Evolutionary conservation across 2,329 filamentous ascomycete genomes (phyloP).

Genomic region (Fusarium sp.): DNA sequence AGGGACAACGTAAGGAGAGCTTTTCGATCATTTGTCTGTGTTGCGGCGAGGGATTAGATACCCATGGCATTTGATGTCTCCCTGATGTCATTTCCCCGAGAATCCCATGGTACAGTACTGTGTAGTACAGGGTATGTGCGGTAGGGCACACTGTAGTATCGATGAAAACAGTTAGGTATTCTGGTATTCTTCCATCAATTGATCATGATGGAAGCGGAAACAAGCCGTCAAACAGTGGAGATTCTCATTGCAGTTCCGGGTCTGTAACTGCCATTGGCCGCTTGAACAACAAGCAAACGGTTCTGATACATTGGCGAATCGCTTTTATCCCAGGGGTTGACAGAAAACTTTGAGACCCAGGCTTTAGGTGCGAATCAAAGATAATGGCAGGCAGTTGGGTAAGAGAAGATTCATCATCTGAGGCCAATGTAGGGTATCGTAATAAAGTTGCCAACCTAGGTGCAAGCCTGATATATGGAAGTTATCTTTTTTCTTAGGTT

Average conservation of each 20-base stretch:
- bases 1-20: not conserved
- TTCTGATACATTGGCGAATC: not conserved
- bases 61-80: not conserved
- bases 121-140: slow-evolving; percentile 15
- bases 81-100: slow-evolving; percentile 27
- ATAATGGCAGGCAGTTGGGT: too few relatives aligned
- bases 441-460: not conserved
- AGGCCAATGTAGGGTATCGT: not conserved
- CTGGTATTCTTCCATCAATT: not conserved
- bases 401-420: not conserved
- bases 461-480: not conserved
- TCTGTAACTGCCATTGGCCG: slow-evolving; percentile 16
- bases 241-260: not conserved
- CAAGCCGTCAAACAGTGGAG: slow-evolving; percentile 20
- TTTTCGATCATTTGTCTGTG: not conserved
- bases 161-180: slow-evolving; percentile 14
- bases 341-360: not conserved
- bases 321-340: not conserved
- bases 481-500: not conserved
- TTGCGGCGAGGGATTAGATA: not conserved
- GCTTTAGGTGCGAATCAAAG: not conserved
- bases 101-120: slow-evolving; percentile 1
- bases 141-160: slow-evolving; percentile 19
- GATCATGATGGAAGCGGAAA: slow-evolving; percentile 24
- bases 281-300: not conserved